Percentiles rank a stretch among this genome's conserved stretches.
Evolutionary conservation across 2,329 filamentous ascomycete species (phyloP).

Genomic region (Hymenoscyphus scutula): DNA sequence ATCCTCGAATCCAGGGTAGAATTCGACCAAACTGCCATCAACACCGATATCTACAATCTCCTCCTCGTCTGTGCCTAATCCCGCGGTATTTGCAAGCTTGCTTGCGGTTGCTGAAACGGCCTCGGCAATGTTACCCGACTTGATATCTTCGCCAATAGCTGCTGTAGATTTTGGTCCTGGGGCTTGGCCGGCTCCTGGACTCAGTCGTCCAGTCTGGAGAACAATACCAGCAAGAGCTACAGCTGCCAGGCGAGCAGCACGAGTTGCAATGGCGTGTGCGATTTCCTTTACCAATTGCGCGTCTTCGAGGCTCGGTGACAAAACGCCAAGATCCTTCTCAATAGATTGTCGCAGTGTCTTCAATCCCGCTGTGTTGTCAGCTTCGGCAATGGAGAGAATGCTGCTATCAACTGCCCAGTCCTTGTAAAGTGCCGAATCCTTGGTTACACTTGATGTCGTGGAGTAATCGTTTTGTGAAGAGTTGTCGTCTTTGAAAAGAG

Average conservation of each 20-base stretch:
- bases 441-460: constrained; percentile 67
- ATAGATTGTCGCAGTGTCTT: constrained; percentile 74
- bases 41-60: constrained; percentile 86
- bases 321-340: constrained; percentile 72
- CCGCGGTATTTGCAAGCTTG: constrained; percentile 30
- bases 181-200: constrained; percentile 36
- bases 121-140: constrained; percentile 27
- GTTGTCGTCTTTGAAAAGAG: constrained; percentile 75
- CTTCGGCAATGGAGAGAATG: constrained; percentile 82
- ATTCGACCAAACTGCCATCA: constrained; percentile 90
- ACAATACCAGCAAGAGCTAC: constrained; percentile 85
- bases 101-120: constrained; percentile 29
- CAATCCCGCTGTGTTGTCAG: constrained; percentile 71
- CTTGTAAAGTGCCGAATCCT: constrained; percentile 66
- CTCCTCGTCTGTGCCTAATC: constrained; percentile 42
- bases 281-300: constrained; percentile 84
- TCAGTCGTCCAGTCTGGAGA: constrained; percentile 73
- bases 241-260: constrained; percentile 82
- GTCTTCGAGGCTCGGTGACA: constrained; percentile 75
- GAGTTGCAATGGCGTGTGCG: constrained; percentile 78
- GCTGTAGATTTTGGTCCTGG: constrained; percentile 26
- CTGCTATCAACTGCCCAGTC: constrained; percentile 90
- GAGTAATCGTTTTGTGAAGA: constrained; percentile 67
- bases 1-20: constrained; percentile 89
- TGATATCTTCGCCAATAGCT: constrained; percentile 31